phyloP scores from a whole-genome alignment of 805 yeast species.

The Clavispora asparagi region DNA sequence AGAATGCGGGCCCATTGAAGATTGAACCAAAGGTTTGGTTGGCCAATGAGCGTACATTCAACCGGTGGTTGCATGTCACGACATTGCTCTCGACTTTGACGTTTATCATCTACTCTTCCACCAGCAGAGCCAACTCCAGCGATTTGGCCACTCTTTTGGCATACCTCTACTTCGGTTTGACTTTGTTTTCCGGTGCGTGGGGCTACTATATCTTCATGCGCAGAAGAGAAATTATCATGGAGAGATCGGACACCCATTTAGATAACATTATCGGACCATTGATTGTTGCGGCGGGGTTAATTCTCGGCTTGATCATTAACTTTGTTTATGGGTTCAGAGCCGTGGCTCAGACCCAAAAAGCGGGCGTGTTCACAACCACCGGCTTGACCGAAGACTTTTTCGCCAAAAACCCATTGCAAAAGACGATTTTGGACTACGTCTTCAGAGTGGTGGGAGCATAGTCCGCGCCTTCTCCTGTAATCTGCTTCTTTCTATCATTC shows the following conservation, averaged over 20 bases:
- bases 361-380: conserved; percentile 12
- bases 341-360: conserved; percentile 16
- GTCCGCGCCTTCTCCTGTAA: neutral
- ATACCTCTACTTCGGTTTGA: conserved; percentile 71
- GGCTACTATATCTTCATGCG: conserved; percentile 72
- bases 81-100: conserved; percentile 80
- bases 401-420: conserved; percentile 28
- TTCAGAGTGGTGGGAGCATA: conserved; percentile 21
- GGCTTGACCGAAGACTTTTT: conserved; percentile 26
- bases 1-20: conserved; percentile 86
- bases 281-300: conserved; percentile 64
- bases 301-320: conserved; percentile 63
- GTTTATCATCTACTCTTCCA: conserved; percentile 75
- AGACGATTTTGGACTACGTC: conserved; percentile 30
- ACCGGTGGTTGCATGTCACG: conserved; percentile 90
- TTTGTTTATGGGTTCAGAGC: conserved; percentile 56
- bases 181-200: conserved; percentile 84
- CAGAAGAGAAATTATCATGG: conserved; percentile 67
- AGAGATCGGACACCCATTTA: conserved; percentile 80
- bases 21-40: conserved; percentile 98
- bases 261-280: conserved; percentile 91
- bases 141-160: conserved; percentile 65
- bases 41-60: conserved; percentile 96
- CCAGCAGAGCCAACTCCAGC: conserved; percentile 60
- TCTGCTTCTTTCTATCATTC: neutral